Conservation (phyloP, 1,284 basidiomycete genomes). For the Ceratobasidium sp. region DNA sequence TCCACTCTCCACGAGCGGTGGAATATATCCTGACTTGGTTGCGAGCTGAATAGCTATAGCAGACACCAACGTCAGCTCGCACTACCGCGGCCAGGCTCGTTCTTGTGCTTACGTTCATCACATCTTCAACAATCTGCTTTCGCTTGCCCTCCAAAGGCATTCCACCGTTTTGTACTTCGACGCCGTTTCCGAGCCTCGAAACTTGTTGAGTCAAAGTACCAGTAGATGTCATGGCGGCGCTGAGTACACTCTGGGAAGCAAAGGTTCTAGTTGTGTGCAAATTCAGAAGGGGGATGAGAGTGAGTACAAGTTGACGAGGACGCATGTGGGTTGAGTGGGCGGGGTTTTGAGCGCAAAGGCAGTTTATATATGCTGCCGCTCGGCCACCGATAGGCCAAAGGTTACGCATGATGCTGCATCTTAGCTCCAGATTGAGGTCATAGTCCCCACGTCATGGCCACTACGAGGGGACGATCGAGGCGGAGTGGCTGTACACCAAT, state of each 20-base stretch:
- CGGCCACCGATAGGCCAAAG: too few species aligned
- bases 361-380: constrained; percentile 9
- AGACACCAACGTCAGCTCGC: neutral
- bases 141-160: constrained; percentile 56
- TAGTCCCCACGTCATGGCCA: neutral
- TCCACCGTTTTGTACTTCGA: constrained; percentile 37
- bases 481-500: constrained; percentile 11
- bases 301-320: constrained; percentile 20
- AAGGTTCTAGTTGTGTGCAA: constrained; percentile 28
- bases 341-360: neutral
- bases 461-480: neutral
- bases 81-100: neutral
- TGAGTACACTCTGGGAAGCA: constrained; percentile 31
- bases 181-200: constrained; percentile 32
- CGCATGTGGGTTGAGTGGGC: constrained; percentile 19
- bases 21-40: constrained; percentile 71
- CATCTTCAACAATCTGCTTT: constrained; percentile 65
- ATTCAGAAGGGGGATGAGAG: constrained; percentile 35
- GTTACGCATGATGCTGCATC: too few species aligned
- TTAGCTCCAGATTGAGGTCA: neutral
- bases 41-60: constrained; percentile 67
- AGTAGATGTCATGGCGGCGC: neutral
- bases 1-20: constrained; percentile 70
- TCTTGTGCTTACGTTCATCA: constrained; percentile 63
- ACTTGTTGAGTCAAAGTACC: constrained; percentile 5